Conservation (phyloP, 495 filamentous ascomycete genomes). For the Penicillium subrubescens region DNA sequence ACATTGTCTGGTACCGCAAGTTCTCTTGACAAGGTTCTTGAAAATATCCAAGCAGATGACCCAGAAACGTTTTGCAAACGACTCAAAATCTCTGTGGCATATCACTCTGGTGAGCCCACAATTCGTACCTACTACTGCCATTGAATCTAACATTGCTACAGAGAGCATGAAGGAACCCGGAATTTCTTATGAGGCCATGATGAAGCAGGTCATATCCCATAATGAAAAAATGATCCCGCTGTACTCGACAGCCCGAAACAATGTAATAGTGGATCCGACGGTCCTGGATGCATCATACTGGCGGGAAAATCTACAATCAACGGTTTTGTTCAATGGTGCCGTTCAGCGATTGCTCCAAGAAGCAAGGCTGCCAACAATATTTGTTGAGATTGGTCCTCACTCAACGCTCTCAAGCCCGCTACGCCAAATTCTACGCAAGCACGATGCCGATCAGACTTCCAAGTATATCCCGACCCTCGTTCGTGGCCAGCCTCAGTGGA, state of each 20-base stretch:
- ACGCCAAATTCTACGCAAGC: constrained; percentile 36
- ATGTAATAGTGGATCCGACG: constrained; percentile 10
- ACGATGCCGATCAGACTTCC: background rate
- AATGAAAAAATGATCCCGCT: constrained; percentile 1
- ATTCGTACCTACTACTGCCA: background rate
- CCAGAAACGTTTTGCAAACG: constrained; percentile 26
- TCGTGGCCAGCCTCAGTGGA: constrained; percentile 15
- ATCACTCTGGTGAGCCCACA: constrained; percentile 41
- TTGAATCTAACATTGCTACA: background rate
- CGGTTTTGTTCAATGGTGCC: constrained; percentile 27
- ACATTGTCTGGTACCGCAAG: constrained; percentile 48
- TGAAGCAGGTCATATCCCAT: background rate
- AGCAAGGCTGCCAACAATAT: background rate
- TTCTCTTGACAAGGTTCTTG: constrained; percentile 39
- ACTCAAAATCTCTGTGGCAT: constrained; percentile 45
- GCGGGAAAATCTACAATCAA: constrained; percentile 29
- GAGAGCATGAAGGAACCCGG: constrained; percentile 1
- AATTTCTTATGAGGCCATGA: background rate
- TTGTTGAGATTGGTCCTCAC: constrained; percentile 66
- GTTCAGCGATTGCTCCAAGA: constrained; percentile 20
- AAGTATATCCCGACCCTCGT: constrained; percentile 36
- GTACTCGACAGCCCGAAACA: constrained; percentile 26
- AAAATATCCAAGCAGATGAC: constrained; percentile 27
- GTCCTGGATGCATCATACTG: constrained; percentile 42
- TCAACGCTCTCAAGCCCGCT: constrained; percentile 59